Conservation (phyloP, 139 green algal species). For the Chlorella sorokiniana region DNA sequence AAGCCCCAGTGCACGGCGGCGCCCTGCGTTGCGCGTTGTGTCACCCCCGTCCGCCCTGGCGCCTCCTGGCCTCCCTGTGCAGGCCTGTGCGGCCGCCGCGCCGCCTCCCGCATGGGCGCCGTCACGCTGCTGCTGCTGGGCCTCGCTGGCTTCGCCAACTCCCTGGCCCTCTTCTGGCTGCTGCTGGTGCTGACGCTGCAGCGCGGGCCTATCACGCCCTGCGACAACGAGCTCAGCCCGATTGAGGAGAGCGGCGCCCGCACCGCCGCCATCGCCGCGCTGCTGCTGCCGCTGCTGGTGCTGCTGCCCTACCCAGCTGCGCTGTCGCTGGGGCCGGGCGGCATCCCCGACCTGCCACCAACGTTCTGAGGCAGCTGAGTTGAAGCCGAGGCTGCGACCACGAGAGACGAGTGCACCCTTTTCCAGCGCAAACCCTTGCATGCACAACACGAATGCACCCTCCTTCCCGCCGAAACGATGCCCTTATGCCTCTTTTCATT, state of each 20-base stretch:
- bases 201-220: constrained; percentile 69
- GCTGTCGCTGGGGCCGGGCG: constrained; percentile 9
- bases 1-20: too few relatives aligned
- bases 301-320: constrained; percentile 67
- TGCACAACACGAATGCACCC: too few relatives aligned
- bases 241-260: constrained; percentile 2
- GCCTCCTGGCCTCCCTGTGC: neutral
- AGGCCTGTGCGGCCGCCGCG: constrained; percentile 43
- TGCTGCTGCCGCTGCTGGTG: constrained; percentile 71
- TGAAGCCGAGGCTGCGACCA: neutral
- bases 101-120: constrained; percentile 50
- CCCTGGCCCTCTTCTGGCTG: constrained; percentile 82
- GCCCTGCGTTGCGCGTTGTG: too few relatives aligned
- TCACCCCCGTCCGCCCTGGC: neutral
- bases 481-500: too few relatives aligned
- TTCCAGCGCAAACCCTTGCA: too few relatives aligned
- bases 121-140: constrained; percentile 64
- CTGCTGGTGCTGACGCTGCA: constrained; percentile 78
- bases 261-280: constrained; percentile 37
- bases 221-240: constrained; percentile 50
- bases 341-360: constrained; percentile 21
- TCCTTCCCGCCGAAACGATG: too few relatives aligned
- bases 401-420: too few relatives aligned
- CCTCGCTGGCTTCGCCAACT: constrained; percentile 60
- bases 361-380: neutral